Base-by-base conservation (phyloP, 768 basidiomycete genomes). In the Lactarius hatsudake region DNA sequence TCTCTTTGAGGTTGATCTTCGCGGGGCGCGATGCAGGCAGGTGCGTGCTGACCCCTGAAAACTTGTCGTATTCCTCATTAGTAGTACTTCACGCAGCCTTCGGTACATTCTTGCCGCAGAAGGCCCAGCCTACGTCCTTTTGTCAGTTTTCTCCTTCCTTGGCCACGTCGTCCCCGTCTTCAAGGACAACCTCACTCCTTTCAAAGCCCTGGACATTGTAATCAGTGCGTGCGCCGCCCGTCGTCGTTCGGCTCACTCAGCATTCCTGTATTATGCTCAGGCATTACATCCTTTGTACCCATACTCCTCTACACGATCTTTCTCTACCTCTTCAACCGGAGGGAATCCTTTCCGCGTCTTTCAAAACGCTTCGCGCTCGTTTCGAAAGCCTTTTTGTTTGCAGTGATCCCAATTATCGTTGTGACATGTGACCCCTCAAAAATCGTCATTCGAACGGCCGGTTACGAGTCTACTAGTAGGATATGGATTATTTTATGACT, bases 281-380 rank as follows among this genome's bases (percentile, higher is more conserved):
- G 89, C 79, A 80, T 82, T 53, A 73, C 81, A 53, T 91, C 91
- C 3, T 87, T 85, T 71, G 72, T 87, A 28, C 89, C 91, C 13
- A 77, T 92, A 56, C 77, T 91, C 48, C 77, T 86, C 55, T 91
- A 88, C 77, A 84, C 80, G 23, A 63, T 82, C 63, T 90, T 86
- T 76, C 79, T 91, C 61, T 87, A 83, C 76, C 76, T 85, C 62
- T 82, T 90, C 67, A 80, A 84, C 32, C 76, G 78, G 57, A 72
- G 74, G 26, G 80, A 87, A 68, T 81, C 90, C 68, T 74, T 87
- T 54, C 78, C 81, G 57, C 73, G 74, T 43, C 79, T 90, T 43
- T 88, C 91, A 18, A 71, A 71, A 42, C 81, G 81, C 15, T 76
- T 86, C 62, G 82, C 79, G 56, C 75, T 73, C 20, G 73, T 84